Percentiles rank a stretch among this genome's conserved stretches.
phyloP scores from a whole-genome alignment of 106 monocot genomes.

The Dendrobium officinale region DNA sequence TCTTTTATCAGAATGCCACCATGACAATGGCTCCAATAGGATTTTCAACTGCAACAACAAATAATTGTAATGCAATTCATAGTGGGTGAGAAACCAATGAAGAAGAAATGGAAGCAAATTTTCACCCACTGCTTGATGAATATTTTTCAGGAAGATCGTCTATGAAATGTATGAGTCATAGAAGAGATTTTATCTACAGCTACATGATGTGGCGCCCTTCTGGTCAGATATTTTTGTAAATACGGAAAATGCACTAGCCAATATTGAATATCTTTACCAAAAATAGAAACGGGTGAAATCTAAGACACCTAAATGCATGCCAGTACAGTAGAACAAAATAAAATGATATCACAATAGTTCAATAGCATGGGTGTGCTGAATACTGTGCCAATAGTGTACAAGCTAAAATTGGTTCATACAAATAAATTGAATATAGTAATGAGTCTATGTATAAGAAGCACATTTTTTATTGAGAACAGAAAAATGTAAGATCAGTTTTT shows the following conservation, averaged over 20 bases:
- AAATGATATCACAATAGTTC: neutral
- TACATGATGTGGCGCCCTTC: no score
- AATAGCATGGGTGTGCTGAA: neutral
- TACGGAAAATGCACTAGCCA: neutral
- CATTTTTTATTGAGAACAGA: neutral
- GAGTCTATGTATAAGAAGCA: neutral
- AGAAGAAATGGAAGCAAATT: neutral
- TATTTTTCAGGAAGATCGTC: no score
- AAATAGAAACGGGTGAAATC: neutral
- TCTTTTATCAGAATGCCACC: slow-evolving; percentile 25
- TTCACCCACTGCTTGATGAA: neutral
- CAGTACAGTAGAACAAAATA: neutral
- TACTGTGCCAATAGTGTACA: neutral
- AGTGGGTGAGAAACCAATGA: neutral
- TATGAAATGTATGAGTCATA: no score
- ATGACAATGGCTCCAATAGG: slow-evolving; percentile 70
- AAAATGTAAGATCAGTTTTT: neutral
- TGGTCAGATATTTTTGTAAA: no score
- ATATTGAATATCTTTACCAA: neutral
- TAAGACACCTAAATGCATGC: neutral
- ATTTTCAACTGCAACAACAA: slow-evolving; percentile 55
- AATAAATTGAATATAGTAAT: neutral
- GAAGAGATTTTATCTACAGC: no score
- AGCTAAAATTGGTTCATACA: neutral
- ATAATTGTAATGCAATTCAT: neutral